Percentiles rank a stretch among this genome's conserved stretches.
phyloP scores from a whole-genome alignment of 371 early-diverging fungal genomes.

The Circinella umbellata region DNA sequence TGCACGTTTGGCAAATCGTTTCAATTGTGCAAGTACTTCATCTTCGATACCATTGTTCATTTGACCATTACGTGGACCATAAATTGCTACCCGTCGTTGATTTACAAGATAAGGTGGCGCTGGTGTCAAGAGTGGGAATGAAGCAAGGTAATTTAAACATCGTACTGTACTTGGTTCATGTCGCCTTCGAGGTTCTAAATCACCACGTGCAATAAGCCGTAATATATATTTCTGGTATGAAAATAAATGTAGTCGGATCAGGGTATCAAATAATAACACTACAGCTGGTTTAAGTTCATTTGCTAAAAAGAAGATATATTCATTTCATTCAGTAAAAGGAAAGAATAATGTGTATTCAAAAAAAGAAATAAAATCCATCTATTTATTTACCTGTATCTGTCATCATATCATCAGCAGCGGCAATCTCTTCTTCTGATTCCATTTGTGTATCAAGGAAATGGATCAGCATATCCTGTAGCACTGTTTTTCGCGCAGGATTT shows the following conservation, averaged over 20 bases:
- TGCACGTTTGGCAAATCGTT: conserved; percentile 32
- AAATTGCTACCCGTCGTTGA: conserved; percentile 58
- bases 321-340: too few relatives aligned
- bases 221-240: conserved; percentile 67
- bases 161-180: conserved; percentile 45
- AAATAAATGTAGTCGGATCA: conserved; percentile 61
- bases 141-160: conserved; percentile 57
- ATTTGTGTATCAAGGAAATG: conserved; percentile 44
- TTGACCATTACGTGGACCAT: conserved; percentile 33
- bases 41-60: conserved; percentile 26
- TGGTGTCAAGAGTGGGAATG: conserved; percentile 53
- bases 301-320: not conserved
- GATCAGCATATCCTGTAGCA: conserved; percentile 52
- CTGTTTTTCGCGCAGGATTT: conserved; percentile 24
- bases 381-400: not conserved
- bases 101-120: conserved; percentile 56
- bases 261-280: conserved; percentile 57
- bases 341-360: too few relatives aligned
- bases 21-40: conserved; percentile 30
- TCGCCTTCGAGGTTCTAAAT: conserved; percentile 51
- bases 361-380: too few relatives aligned
- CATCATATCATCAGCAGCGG: conserved; percentile 14
- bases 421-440: conserved; percentile 9
- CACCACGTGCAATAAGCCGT: conserved; percentile 71
- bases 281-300: conserved; percentile 20